Evolutionary conservation across 176 grass and related monocot genomes (phyloP).

Genomic region (Paspalum notatum): DNA sequence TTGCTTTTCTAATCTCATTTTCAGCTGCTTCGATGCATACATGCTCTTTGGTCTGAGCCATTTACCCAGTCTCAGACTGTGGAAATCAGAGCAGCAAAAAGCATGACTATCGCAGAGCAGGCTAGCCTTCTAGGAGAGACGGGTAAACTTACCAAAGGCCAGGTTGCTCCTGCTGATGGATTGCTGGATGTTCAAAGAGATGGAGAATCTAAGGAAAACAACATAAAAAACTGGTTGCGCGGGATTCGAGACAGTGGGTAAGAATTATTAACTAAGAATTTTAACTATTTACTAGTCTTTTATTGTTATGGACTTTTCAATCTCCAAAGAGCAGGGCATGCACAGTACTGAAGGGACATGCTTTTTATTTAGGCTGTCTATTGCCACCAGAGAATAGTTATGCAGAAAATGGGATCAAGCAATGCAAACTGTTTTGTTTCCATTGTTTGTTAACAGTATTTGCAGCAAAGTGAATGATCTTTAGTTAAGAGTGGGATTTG

Average conservation of each 20-base stretch:
- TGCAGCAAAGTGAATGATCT: not conserved
- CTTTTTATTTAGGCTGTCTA: not conserved
- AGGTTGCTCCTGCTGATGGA: constrained; percentile 69
- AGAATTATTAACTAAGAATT: constrained; percentile 29
- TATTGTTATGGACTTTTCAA: not conserved
- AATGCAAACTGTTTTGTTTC: not conserved
- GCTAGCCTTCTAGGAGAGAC: constrained; percentile 88
- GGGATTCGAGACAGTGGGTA: constrained; percentile 97
- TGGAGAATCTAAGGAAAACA: constrained; percentile 85
- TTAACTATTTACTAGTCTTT: not conserved
- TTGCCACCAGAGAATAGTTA: not conserved
- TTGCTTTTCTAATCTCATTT: constrained; percentile 22
- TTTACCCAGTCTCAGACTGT: constrained; percentile 60
- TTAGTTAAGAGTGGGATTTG: not conserved
- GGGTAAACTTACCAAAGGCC: constrained; percentile 66
- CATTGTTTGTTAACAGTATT: not conserved
- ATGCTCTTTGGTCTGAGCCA: constrained; percentile 78
- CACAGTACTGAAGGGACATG: not conserved
- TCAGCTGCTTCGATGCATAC: constrained; percentile 84
- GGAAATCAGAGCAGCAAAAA: constrained; percentile 87
- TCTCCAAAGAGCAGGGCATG: not conserved
- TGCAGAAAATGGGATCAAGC: not conserved
- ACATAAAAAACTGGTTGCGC: constrained; percentile 92
- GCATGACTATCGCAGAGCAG: constrained; percentile 81
- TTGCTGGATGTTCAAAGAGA: constrained; percentile 68